phyloP scores from a whole-genome alignment of 2,329 filamentous ascomycete genomes.

The Lasiodiplodia gonubiensis region DNA sequence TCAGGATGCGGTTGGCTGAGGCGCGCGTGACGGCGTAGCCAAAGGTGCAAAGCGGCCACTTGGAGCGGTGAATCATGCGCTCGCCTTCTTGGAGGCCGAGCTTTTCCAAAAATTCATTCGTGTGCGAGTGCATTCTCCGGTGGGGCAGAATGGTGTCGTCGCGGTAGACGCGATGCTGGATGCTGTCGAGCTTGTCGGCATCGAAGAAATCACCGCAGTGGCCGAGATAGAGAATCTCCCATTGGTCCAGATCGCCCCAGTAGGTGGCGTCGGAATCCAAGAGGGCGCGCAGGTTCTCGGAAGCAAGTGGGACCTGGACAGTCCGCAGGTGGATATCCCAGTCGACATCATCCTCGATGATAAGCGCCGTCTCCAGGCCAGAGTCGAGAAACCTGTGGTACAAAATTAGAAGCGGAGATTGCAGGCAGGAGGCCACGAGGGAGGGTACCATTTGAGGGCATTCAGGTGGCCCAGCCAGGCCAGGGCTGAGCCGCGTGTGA shows the following conservation, averaged over 20 bases:
- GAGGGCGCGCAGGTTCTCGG: conserved; percentile 40
- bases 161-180: conserved; percentile 36
- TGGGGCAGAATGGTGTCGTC: conserved; percentile 41
- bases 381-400: conserved; percentile 42
- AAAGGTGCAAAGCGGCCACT: conserved; percentile 49
- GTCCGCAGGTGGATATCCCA: conserved; percentile 47
- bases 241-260: conserved; percentile 40
- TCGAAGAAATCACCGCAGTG: conserved; percentile 48
- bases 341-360: conserved; percentile 50
- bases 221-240: conserved; percentile 50
- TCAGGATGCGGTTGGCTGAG: conserved; percentile 41
- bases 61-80: conserved; percentile 43
- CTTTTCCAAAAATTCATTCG: conserved; percentile 36
- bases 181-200: conserved; percentile 30
- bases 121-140: conserved; percentile 38
- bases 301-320: conserved; percentile 41
- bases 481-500: conserved; percentile 45
- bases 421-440: background rate
- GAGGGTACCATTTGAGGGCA: conserved; percentile 42
- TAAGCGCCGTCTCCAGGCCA: conserved; percentile 41
- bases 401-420: conserved; percentile 28
- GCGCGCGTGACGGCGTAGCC: conserved; percentile 46
- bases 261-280: conserved; percentile 38
- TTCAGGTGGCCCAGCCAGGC: conserved; percentile 51
- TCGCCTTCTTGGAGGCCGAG: conserved; percentile 38